Conservation (phyloP, 495 filamentous ascomycete genomes). For the Neurospora sp. region DNA sequence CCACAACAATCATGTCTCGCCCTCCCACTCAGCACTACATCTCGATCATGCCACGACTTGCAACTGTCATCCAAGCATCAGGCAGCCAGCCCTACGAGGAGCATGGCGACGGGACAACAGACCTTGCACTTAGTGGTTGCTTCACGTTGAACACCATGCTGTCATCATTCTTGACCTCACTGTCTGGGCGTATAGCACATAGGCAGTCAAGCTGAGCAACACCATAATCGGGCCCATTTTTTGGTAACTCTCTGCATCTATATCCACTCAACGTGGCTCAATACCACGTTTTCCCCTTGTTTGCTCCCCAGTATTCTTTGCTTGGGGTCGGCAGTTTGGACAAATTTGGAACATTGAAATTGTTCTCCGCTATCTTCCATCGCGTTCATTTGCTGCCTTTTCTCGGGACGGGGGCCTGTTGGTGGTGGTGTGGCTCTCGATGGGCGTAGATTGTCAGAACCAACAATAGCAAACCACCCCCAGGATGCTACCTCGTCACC, state of each 20-base stretch:
- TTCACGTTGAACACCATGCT: not conserved
- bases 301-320: not conserved
- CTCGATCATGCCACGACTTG: not conserved
- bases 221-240: not conserved
- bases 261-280: not conserved
- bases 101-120: not conserved
- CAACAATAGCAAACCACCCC: not conserved
- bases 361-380: not conserved
- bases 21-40: not conserved
- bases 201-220: not conserved
- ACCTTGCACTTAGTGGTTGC: not conserved
- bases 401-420: not conserved
- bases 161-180: not conserved
- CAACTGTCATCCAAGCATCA: not conserved
- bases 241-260: not conserved
- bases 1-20: not conserved
- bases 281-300: not conserved
- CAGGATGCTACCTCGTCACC: not conserved
- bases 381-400: not conserved
- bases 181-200: not conserved
- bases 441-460: not conserved
- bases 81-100: not conserved
- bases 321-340: not conserved
- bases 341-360: not conserved
- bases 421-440: not conserved